phyloP scores from a whole-genome alignment of 495 filamentous ascomycete species.

The Pyrenula massariospora region DNA sequence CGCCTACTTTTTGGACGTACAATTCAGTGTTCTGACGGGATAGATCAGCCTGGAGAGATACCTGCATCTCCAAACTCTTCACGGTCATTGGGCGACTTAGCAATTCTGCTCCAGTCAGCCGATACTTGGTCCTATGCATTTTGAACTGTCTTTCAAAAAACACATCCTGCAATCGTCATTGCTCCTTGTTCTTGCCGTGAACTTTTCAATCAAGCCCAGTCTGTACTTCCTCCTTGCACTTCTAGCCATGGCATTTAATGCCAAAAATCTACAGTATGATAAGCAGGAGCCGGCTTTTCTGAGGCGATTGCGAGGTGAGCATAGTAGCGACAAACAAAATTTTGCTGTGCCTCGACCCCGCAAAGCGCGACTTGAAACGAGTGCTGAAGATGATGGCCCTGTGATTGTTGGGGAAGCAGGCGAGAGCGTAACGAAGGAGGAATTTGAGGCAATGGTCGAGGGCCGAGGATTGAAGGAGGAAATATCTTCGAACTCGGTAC shows the following conservation, averaged over 20 bases:
- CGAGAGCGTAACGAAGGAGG: slow-evolving; percentile 34
- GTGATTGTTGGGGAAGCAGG: slow-evolving; percentile 37
- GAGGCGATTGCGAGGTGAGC: slow-evolving; percentile 30
- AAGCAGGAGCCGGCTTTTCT: slow-evolving; percentile 35
- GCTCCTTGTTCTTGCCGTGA: too few relatives aligned
- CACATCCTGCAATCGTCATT: too few relatives aligned
- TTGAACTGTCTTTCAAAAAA: too few relatives aligned
- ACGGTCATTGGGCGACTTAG: too few relatives aligned
- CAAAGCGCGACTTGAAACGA: slow-evolving; percentile 21
- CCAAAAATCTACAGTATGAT: slow-evolving; percentile 36
- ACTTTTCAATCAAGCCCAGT: too few relatives aligned
- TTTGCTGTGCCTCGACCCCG: slow-evolving; percentile 28
- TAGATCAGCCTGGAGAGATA: too few relatives aligned
- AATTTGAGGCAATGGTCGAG: slow-evolving; percentile 29
- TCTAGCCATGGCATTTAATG: slow-evolving; percentile 28
- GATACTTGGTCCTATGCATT: too few relatives aligned
- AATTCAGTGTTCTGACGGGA: too few relatives aligned
- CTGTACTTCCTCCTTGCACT: too few relatives aligned
- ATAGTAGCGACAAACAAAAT: slow-evolving; percentile 29
- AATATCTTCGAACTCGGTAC: not conserved
- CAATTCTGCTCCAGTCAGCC: too few relatives aligned
- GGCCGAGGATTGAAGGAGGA: slow-evolving; percentile 12
- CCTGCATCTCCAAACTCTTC: too few relatives aligned
- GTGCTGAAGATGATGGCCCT: slow-evolving; percentile 31
- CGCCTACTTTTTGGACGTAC: too few relatives aligned